Evolutionary conservation across 106 monocot genomes (phyloP), one percentile per base, ranked within the genome.

Genomic region (Iris macrosiphon): DNA sequence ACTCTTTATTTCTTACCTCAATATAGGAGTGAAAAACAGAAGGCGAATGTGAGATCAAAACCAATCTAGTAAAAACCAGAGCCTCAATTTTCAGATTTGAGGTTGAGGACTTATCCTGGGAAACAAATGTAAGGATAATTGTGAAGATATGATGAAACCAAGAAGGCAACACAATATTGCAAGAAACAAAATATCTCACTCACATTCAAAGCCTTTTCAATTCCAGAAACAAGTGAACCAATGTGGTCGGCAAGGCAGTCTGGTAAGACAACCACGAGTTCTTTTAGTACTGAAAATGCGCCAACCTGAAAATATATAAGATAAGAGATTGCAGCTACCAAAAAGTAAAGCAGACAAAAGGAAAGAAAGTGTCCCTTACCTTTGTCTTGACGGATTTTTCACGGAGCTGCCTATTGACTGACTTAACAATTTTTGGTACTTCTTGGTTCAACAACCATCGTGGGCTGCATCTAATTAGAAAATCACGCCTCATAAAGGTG

Each of bases 41-140:
- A 70, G 98, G 84, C 22, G 80, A 84, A 79, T 99, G 98, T 55
- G 98, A 99, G 44, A 74, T 60, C 91, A 99, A 65, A 61, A 99
- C 91, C 53, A 99, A 70, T 81, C 78, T 91, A 27, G 81, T 92
- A 57, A 99, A 99, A 44, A 83, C 73, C 55, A 99, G 77, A 57
- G 98, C 91, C 74, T 99, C 98, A 23, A 99, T 91, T 83, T 99
- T 99, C 67, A 99, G 66, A 73, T 99, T 99, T 54, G 98, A 99
- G 2, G 91, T 87, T 40, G 91, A 91, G n/a, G 98, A 87, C 62
- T 92, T 99, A 53, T 99, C 98, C 98, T 99, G 64, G 11, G 13
- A 68, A 70, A 71, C 40, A 19, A 17, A 72, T 24, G 24, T 33
- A 57, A 57, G 40, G 1, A n/a, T 59, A 42, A 57, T 31, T 32